Percentiles rank a stretch among this genome's conserved stretches.
phyloP scores from a whole-genome alignment of 768 basidiomycete species.

The Amanita inopinata region DNA sequence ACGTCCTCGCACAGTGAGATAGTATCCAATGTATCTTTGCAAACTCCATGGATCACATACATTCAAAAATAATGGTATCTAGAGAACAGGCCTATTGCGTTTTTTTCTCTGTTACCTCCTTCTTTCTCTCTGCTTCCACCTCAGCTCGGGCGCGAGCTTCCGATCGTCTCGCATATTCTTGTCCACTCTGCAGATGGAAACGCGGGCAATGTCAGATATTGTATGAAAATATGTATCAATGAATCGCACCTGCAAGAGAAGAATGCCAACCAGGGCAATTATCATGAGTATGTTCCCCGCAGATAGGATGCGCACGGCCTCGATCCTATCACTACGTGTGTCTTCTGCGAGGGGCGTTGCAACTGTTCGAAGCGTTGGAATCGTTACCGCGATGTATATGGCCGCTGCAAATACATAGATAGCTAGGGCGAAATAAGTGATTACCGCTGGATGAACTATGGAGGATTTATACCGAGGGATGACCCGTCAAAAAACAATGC shows the following conservation, averaged over 20 bases:
- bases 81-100: slow-evolving; percentile 25
- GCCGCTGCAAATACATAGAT: slow-evolving; percentile 68
- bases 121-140: slow-evolving; percentile 21
- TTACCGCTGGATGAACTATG: background rate
- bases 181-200: slow-evolving; percentile 65
- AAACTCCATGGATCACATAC: too few relatives aligned
- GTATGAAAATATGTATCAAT: background rate
- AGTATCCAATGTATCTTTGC: too few relatives aligned
- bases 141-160: slow-evolving; percentile 40
- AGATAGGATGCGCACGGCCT: slow-evolving; percentile 72
- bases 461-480: slow-evolving; percentile 48
- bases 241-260: slow-evolving; percentile 59
- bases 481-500: slow-evolving; percentile 94
- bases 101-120: slow-evolving; percentile 28
- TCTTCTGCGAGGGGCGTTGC: slow-evolving; percentile 50
- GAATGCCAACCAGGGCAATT: slow-evolving; percentile 51
- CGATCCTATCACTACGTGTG: slow-evolving; percentile 54
- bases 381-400: slow-evolving; percentile 75
- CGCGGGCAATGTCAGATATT: slow-evolving; percentile 1
- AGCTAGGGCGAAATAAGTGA: slow-evolving; percentile 31
- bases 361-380: slow-evolving; percentile 71
- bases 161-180: slow-evolving; percentile 67
- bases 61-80: too few relatives aligned
- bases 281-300: slow-evolving; percentile 86
- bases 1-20: too few relatives aligned